Conservation (phyloP, 2,329 filamentous ascomycete genomes). For the Endoconidiophora laricicola region DNA sequence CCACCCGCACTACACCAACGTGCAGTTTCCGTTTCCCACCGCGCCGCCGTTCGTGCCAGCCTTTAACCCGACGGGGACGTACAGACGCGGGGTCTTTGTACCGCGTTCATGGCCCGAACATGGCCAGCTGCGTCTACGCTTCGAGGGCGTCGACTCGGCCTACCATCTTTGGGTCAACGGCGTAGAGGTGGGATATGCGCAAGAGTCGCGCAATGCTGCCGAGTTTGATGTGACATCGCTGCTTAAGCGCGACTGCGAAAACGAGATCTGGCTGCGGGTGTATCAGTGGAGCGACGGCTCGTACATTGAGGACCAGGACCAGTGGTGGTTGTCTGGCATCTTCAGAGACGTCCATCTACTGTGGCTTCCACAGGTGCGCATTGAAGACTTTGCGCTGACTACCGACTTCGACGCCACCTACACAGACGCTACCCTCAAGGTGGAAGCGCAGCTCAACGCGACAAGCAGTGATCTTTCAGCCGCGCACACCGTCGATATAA, state of each 20-base stretch:
- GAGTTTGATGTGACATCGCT: constrained; percentile 52
- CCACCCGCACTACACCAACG: constrained; percentile 53
- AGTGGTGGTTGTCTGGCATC: constrained; percentile 53
- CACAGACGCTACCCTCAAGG: constrained; percentile 26
- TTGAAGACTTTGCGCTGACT: constrained; percentile 39
- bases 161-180: constrained; percentile 60
- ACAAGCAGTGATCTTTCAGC: constrained; percentile 19
- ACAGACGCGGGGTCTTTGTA: constrained; percentile 36
- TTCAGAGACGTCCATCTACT: constrained; percentile 54
- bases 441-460: constrained; percentile 25
- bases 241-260: constrained; percentile 29
- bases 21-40: constrained; percentile 49
- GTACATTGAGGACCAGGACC: constrained; percentile 56
- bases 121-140: constrained; percentile 43
- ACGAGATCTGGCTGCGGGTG: constrained; percentile 47
- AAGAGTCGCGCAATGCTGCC: constrained; percentile 54
- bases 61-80: constrained; percentile 51
- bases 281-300: constrained; percentile 58
- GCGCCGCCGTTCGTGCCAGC: constrained; percentile 45
- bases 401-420: constrained; percentile 30
- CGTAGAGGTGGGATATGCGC: constrained; percentile 49
- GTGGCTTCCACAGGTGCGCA: constrained; percentile 37
- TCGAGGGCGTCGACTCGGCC: constrained; percentile 58
- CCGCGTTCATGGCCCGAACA: constrained; percentile 31
- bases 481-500: constrained; percentile 13